These are phyloP conservation scores for Astragalus glycyphyllos DNA, from an alignment of 306 rosid species.

Conservation along the genomic window DNA sequence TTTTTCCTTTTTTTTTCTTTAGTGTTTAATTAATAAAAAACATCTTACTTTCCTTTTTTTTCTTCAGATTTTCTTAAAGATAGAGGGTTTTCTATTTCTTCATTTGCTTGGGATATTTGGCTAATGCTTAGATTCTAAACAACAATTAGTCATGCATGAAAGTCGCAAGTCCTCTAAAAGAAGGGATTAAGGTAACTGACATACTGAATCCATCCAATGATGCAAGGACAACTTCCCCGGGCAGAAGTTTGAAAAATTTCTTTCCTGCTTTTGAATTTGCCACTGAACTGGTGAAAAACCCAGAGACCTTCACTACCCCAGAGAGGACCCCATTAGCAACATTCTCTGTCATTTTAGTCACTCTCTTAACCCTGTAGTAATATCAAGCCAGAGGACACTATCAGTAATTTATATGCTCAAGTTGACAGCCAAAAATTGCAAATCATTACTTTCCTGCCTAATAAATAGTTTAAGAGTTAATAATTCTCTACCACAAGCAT, in stretches of 20 bases:
- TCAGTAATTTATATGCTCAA: conserved; percentile 13
- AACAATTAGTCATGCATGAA: background rate
- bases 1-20: conserved; percentile 8
- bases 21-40: background rate
- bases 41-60: background rate
- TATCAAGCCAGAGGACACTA: conserved; percentile 36
- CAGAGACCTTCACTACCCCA: conserved; percentile 87
- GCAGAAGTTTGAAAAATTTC: conserved; percentile 73
- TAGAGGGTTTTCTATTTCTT: conserved; percentile 31
- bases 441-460: too few relatives aligned
- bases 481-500: background rate
- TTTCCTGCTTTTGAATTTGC: conserved; percentile 77
- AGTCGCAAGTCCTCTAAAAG: background rate
- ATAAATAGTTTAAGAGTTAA: background rate
- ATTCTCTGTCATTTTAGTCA: conserved; percentile 83
- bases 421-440: background rate
- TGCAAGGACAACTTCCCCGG: conserved; percentile 89
- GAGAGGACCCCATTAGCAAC: conserved; percentile 87
- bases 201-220: conserved; percentile 94
- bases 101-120: conserved; percentile 14
- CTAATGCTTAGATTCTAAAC: conserved; percentile 17
- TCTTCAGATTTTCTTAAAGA: background rate
- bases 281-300: conserved; percentile 71
- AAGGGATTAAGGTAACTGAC: conserved; percentile 48
- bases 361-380: conserved; percentile 76